Evolutionary conservation across 176 grass and related monocot species (phyloP).

Genomic region (Hordeum vulgare): MorexV3_pseudomolecules_assembly NC_058518.1:84426149-84426648

Average conservation of each 20-base stretch:
- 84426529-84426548: background rate
- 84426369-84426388: background rate
- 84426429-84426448: background rate
- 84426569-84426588: background rate
- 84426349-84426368: background rate
- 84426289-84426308: background rate
- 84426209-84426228: background rate
- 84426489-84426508: background rate
- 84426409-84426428: background rate
- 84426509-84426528: background rate
- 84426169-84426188: background rate
- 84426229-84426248: background rate
- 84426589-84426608: background rate
- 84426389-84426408: background rate
- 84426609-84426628: background rate
- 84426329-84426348: background rate
- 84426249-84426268: background rate
- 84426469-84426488: conserved; percentile 4
- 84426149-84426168: background rate
- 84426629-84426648: background rate
- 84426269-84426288: background rate
- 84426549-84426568: background rate
- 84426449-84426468: background rate
- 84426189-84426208: background rate
- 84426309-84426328: background rate